Evolutionary conservation across 768 basidiomycete species (phyloP), one percentile per base, ranked within the genome.

Genomic region (Calocybe indica): DNA sequence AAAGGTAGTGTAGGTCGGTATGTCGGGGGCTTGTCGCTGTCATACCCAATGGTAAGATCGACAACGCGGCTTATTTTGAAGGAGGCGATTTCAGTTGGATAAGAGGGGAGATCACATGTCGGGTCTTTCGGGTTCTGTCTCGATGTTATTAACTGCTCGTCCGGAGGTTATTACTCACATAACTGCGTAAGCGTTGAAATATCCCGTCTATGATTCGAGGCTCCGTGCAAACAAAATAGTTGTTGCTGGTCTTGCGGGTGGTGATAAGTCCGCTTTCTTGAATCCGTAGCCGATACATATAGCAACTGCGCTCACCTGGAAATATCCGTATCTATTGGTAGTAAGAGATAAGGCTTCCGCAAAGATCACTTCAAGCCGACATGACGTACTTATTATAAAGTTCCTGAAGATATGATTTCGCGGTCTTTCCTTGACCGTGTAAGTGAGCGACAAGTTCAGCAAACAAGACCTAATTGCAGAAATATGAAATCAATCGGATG

Each of bases 31-130:
- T 89, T 86, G 5, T 72, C 70, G 54, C 82, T 88, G 54, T 91
- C 89, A 59, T 85, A 90, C 13, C 85, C 88, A 14, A 68, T 67
- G 2, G 91, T 92, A 37, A 93, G 62, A 60, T 94, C 92, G 7
- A 88, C 66, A 10, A 93, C 70, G 42, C 79, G 74, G 0, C 73
- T 76, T 38, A 93, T 70, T 1, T 61, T 61, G 36, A 90, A 65
- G 6, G 75, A 78, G 0, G 75, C 88, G 46, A 93, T 79, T 7
- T 67, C 62, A 22, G 52, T 61, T 1, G 88, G 88, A 62, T 88
- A 91, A 31, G 66, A 67, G 14, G 72, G 63, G 29, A 55, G 53
- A 48, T 51, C 39, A 36, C 22, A 22, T 22, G 22, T 22, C 22
- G 22, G 22, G 22, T 22, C 22, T 22, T 22, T 22, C 22, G 22